Evolutionary conservation across 345 rosid species (phyloP).

Genomic region (Mercurialis annua): DNA sequence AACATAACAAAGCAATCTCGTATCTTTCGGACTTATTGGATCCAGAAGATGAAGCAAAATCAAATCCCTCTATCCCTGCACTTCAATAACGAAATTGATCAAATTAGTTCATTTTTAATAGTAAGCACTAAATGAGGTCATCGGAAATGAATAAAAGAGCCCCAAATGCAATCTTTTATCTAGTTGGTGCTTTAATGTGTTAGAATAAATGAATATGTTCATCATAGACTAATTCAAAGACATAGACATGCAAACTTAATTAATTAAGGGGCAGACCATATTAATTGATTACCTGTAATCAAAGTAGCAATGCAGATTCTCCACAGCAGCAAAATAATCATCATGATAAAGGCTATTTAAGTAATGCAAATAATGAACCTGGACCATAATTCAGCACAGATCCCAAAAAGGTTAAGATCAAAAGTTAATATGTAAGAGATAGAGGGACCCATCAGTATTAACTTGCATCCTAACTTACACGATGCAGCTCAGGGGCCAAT

Average conservation of each 20-base stretch:
- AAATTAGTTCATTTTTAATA: slow-evolving; percentile 34
- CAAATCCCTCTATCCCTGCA: slow-evolving; percentile 98
- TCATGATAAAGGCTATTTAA: slow-evolving; percentile 79
- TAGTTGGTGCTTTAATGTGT: not conserved
- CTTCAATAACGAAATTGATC: slow-evolving; percentile 49
- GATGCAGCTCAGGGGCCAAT: slow-evolving; percentile 92
- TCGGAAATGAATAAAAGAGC: not conserved
- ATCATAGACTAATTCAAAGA: slow-evolving; percentile 5
- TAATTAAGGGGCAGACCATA: not conserved
- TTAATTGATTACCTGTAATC: slow-evolving; percentile 71
- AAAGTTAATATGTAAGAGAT: slow-evolving; percentile 11
- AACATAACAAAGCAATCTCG: slow-evolving; percentile 76
- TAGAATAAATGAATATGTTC: not conserved
- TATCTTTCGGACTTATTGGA: slow-evolving; percentile 62
- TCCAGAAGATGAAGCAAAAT: slow-evolving; percentile 54
- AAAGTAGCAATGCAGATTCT: slow-evolving; percentile 83
- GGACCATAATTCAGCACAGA: slow-evolving; percentile 26
- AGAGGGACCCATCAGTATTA: slow-evolving; percentile 4
- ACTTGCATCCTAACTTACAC: slow-evolving; percentile 47
- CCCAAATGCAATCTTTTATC: slow-evolving; percentile 5
- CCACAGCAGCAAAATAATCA: slow-evolving; percentile 89
- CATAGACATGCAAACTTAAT: not conserved
- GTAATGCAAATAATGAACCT: slow-evolving; percentile 95
- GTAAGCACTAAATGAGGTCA: not conserved
- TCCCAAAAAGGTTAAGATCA: slow-evolving; percentile 3